phyloP scores from a whole-genome alignment of 805 yeast species.

The Torulaspora indica region DNA sequence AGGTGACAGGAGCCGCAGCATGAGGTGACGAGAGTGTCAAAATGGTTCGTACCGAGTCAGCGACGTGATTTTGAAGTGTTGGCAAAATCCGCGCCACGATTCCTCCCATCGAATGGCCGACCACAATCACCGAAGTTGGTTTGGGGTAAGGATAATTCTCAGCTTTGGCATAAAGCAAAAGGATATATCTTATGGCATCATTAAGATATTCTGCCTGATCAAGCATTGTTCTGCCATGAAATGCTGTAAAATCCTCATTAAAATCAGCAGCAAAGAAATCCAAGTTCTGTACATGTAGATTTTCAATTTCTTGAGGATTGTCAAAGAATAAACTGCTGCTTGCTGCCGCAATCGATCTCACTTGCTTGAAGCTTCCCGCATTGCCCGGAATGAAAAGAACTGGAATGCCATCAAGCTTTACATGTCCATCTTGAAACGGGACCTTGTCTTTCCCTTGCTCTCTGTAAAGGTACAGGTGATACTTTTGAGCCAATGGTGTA shows the following conservation, averaged over 20 bases:
- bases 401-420: conserved; percentile 66
- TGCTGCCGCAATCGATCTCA: conserved; percentile 84
- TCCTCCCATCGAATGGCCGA: conserved; percentile 98
- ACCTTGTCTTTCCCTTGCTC: conserved; percentile 67
- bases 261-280: conserved; percentile 92
- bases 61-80: conserved; percentile 68
- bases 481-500: conserved; percentile 57
- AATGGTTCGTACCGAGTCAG: conserved; percentile 73
- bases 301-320: conserved; percentile 19
- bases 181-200: conserved; percentile 75
- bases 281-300: conserved; percentile 41
- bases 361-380: conserved; percentile 91
- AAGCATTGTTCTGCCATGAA: conserved; percentile 87
- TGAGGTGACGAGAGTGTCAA: conserved; percentile 89
- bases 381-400: conserved; percentile 94
- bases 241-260: conserved; percentile 93
- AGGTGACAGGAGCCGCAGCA: conserved; percentile 85
- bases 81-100: conserved; percentile 83
- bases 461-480: conserved; percentile 77
- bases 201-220: conserved; percentile 93
- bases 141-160: conserved; percentile 18
- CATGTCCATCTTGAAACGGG: conserved; percentile 42
- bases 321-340: conserved; percentile 53
- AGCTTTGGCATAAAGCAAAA: conserved; percentile 52
- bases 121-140: conserved; percentile 68